These are phyloP conservation scores for Trichoderma sp. DNA, from an alignment of 2,329 filamentous ascomycete genomes.

Conservation along the genomic window DNA sequence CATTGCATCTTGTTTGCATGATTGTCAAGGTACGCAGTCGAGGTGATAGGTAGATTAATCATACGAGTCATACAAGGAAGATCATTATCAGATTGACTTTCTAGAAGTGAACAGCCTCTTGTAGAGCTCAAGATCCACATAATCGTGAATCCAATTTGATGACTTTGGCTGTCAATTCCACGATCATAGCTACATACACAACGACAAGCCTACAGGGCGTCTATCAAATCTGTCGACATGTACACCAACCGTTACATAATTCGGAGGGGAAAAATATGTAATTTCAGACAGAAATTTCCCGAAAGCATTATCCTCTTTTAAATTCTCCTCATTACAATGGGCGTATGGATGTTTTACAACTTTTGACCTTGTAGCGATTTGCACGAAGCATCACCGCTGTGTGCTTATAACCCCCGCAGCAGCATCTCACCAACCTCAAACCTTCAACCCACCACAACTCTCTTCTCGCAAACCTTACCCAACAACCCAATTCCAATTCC, in stretches of 20 bases:
- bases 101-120: neutral
- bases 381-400: neutral
- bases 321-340: neutral
- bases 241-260: too few relatives aligned
- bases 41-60: neutral
- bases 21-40: neutral
- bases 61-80: neutral
- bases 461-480: neutral
- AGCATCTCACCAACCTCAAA: neutral
- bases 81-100: neutral
- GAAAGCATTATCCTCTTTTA: too few relatives aligned
- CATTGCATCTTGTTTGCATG: neutral
- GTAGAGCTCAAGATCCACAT: rapidly evolving
- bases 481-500: neutral
- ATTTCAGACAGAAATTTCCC: too few relatives aligned
- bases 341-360: too few relatives aligned
- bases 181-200: too few relatives aligned
- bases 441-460: neutral
- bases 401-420: neutral
- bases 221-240: too few relatives aligned
- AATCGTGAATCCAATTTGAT: neutral
- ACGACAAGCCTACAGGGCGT: too few relatives aligned
- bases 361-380: neutral
- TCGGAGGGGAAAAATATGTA: too few relatives aligned
- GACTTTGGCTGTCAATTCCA: neutral